Conservation (phyloP, 2,329 filamentous ascomycete species). For the Emergomyces africanus region DNA sequence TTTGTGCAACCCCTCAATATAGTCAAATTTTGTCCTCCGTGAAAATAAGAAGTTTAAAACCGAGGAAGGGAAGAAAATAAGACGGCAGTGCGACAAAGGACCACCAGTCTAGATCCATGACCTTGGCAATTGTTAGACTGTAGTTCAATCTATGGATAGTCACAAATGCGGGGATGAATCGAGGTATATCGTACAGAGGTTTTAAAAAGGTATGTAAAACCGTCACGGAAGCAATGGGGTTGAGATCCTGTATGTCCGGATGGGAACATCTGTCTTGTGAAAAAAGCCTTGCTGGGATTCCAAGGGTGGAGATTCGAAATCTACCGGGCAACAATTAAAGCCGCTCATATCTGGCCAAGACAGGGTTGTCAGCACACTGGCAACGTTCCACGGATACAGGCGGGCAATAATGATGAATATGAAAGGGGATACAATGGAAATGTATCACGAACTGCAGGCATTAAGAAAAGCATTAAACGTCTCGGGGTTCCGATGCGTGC, state of each 20-base stretch:
- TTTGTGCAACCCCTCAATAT: background rate
- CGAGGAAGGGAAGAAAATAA: background rate
- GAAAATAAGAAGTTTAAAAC: background rate
- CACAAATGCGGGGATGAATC: background rate
- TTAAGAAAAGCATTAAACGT: constrained; percentile 48
- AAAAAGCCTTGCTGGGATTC: constrained; percentile 37
- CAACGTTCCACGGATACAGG: background rate
- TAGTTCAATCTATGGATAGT: background rate
- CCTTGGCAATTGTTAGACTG: background rate
- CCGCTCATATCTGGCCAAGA: constrained; percentile 16
- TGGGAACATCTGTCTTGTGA: constrained; percentile 29
- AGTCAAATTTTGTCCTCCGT: background rate
- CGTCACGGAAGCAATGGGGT: background rate
- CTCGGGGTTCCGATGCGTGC: constrained; percentile 48
- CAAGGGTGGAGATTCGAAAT: constrained; percentile 30
- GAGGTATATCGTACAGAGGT: constrained; percentile 3
- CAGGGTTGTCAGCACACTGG: constrained; percentile 4
- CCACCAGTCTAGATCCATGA: background rate
- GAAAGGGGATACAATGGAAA: constrained; percentile 8
- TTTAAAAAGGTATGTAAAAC: background rate
- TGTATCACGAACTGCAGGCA: constrained; percentile 41
- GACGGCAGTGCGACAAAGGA: background rate
- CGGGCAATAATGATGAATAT: background rate
- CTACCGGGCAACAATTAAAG: constrained; percentile 27
- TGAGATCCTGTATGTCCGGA: constrained; percentile 24